Evolutionary conservation across 805 yeast genomes (phyloP).

Genomic region (Gaillardinia entomophila): DNA sequence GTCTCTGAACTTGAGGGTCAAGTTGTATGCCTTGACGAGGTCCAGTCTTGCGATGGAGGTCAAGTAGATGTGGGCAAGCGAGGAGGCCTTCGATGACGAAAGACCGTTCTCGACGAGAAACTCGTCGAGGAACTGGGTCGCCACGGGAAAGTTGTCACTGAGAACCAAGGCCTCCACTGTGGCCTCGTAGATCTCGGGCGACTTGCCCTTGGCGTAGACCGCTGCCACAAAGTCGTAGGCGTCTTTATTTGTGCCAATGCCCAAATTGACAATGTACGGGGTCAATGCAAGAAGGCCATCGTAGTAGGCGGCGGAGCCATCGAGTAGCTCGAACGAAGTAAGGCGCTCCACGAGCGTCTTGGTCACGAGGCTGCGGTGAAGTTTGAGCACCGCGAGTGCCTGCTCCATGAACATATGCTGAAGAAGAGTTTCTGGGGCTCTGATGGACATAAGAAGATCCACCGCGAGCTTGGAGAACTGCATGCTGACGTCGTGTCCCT

Average conservation of each 20-base stretch:
- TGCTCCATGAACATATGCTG: not conserved
- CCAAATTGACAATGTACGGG: slow-evolving; percentile 12
- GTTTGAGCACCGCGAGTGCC: not conserved
- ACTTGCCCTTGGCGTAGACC: slow-evolving; percentile 30
- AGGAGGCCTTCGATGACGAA: slow-evolving; percentile 1
- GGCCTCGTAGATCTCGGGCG: slow-evolving; percentile 39
- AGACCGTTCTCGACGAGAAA: slow-evolving; percentile 32
- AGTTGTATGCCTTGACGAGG: slow-evolving; percentile 6
- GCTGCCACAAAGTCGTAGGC: slow-evolving; percentile 21
- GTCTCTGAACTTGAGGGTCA: slow-evolving; percentile 5
- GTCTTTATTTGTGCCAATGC: slow-evolving; percentile 10
- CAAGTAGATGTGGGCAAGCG: slow-evolving; percentile 6
- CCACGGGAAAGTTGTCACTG: slow-evolving; percentile 43
- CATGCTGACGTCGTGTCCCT: not conserved
- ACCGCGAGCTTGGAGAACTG: slow-evolving; percentile 14
- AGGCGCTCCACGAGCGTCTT: not conserved
- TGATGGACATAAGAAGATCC: slow-evolving; percentile 1
- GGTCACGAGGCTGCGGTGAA: not conserved
- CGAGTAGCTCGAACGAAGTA: not conserved
- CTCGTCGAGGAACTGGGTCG: slow-evolving; percentile 53
- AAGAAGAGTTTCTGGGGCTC: not conserved
- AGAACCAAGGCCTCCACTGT: slow-evolving; percentile 48
- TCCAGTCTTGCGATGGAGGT: slow-evolving; percentile 1
- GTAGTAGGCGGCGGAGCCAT: slow-evolving; percentile 20
- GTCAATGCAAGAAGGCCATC: slow-evolving; percentile 29